Percentiles rank a stretch among this genome's conserved stretches.
phyloP scores from a whole-genome alignment of 495 filamentous ascomycete species.

The Lasiosphaeria miniovina region DNA sequence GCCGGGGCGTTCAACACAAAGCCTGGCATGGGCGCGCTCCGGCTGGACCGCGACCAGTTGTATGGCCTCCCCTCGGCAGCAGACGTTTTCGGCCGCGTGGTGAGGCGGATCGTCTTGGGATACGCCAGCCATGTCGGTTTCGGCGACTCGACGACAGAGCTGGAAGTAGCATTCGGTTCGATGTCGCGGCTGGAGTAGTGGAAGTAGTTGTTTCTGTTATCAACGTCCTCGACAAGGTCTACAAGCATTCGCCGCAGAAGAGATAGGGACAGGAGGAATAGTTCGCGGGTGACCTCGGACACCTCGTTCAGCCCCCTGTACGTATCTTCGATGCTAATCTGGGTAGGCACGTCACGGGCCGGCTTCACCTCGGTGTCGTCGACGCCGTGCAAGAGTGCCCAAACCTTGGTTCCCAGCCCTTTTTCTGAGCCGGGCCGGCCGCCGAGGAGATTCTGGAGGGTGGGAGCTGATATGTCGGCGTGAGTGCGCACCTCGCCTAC shows the following conservation, averaged over 20 bases:
- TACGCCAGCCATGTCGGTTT: constrained; percentile 37
- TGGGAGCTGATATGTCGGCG: constrained; percentile 56
- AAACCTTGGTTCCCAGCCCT: constrained; percentile 63
- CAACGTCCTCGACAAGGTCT: constrained; percentile 56
- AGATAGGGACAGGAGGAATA: constrained; percentile 61
- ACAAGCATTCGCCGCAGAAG: constrained; percentile 74
- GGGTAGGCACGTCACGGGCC: constrained; percentile 70
- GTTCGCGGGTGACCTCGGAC: constrained; percentile 56
- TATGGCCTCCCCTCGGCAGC: constrained; percentile 27
- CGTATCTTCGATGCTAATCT: constrained; percentile 94
- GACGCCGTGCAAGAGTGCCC: constrained; percentile 60
- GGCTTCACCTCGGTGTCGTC: constrained; percentile 66
- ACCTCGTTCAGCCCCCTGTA: constrained; percentile 64
- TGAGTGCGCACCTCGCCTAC: constrained; percentile 62
- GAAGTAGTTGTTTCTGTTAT: not conserved
- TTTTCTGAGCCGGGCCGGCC: constrained; percentile 61
- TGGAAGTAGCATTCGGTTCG: no score
- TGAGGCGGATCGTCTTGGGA: constrained; percentile 67
- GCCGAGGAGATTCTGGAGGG: constrained; percentile 62
- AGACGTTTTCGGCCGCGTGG: constrained; percentile 61
- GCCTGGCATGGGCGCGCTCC: constrained; percentile 62
- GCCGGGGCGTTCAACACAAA: constrained; percentile 56
- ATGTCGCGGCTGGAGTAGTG: not conserved
- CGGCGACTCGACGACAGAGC: no score
- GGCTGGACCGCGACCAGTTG: constrained; percentile 60